These are phyloP conservation scores for Phalaenopsis equestris DNA, from an alignment of 106 monocot genomes.

Conservation along the genomic window DNA sequence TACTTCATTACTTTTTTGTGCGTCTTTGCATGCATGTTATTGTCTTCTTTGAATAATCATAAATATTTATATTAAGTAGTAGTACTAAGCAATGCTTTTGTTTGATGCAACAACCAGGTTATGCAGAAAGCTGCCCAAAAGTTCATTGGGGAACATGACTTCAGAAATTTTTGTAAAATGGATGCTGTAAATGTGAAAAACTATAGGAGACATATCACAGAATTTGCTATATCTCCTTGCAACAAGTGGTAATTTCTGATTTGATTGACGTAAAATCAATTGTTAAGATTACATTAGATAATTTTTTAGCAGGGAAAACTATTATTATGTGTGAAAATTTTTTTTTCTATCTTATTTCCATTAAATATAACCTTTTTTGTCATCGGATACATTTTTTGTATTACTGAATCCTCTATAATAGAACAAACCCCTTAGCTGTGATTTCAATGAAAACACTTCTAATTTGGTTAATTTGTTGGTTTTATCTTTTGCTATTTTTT, in stretches of 20 bases:
- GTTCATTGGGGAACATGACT: conserved; percentile 88
- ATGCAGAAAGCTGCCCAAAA: conserved; percentile 68
- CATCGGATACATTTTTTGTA: background rate
- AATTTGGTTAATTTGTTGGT: background rate
- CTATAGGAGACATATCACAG: conserved; percentile 54
- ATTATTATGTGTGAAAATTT: background rate
- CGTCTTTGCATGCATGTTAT: background rate
- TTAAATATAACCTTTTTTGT: background rate
- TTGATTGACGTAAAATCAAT: background rate
- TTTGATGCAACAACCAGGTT: conserved; percentile 41
- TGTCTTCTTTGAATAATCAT: conserved; percentile 3
- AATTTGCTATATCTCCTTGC: conserved; percentile 49
- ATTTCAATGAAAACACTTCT: background rate
- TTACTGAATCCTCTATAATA: background rate
- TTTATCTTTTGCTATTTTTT: background rate
- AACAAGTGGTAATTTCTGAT: conserved; percentile 36
- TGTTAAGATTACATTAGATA: background rate
- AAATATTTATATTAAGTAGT: background rate
- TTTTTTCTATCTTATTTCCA: background rate
- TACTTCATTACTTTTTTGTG: conserved; percentile 3
- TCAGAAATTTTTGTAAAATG: conserved; percentile 99
- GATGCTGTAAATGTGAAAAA: conserved; percentile 95
- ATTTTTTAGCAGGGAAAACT: background rate
- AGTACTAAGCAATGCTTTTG: background rate
- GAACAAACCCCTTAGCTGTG: background rate